These are phyloP conservation scores for Scytalidium sp. DNA, from an alignment of 2,329 filamentous ascomycete genomes.

Conservation along the genomic window DNA sequence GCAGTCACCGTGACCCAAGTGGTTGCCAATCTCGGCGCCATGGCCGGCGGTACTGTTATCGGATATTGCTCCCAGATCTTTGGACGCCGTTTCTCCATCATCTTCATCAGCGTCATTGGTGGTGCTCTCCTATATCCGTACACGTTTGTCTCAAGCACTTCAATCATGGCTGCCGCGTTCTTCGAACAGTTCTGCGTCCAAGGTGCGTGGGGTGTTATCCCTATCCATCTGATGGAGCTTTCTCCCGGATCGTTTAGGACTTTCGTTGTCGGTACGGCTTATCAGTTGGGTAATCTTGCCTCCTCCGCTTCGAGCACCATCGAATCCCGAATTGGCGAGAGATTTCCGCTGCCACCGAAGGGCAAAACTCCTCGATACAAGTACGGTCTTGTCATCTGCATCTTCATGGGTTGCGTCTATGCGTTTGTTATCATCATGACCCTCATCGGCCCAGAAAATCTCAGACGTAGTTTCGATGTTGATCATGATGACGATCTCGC, in stretches of 20 bases:
- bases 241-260: conserved; percentile 69
- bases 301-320: conserved; percentile 73
- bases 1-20: conserved; percentile 67
- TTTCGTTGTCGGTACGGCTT: conserved; percentile 67
- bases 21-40: conserved; percentile 68
- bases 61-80: conserved; percentile 69
- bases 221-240: conserved; percentile 72
- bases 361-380: conserved; percentile 55
- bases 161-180: conserved; percentile 76
- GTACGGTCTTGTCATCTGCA: conserved; percentile 83
- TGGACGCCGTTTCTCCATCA: conserved; percentile 66
- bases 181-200: conserved; percentile 81
- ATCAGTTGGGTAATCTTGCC: conserved; percentile 75
- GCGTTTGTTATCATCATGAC: conserved; percentile 59
- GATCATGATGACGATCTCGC: conserved; percentile 42
- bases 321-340: conserved; percentile 71
- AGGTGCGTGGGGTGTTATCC: conserved; percentile 72
- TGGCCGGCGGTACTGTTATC: conserved; percentile 63
- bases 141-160: conserved; percentile 60
- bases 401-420: conserved; percentile 87
- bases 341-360: conserved; percentile 66
- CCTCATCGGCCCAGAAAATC: conserved; percentile 43
- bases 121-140: conserved; percentile 78
- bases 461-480: conserved; percentile 43
- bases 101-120: conserved; percentile 55